Conservation (phyloP, 176 grass and related monocot species). For the Bolboschoenus planiculmis region DNA sequence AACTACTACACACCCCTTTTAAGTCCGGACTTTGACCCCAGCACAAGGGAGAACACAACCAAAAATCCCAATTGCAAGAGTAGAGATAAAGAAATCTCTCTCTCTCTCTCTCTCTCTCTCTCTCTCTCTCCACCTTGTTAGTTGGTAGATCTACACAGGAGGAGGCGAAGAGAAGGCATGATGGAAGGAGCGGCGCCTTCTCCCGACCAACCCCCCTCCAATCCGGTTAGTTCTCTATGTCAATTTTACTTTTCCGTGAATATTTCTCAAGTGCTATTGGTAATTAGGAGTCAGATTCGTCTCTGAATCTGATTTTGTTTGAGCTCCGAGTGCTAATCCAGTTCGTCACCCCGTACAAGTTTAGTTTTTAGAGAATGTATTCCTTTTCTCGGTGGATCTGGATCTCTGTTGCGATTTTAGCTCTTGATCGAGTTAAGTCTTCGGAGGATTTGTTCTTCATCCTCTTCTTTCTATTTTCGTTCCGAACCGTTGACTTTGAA, state of each 20-base stretch:
- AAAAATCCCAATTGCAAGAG: neutral
- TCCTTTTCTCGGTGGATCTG: neutral
- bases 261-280: no score
- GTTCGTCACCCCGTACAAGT: neutral
- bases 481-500: neutral
- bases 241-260: neutral
- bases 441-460: neutral
- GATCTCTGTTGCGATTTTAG: neutral
- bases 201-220: constrained; percentile 5
- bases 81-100: neutral
- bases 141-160: constrained; percentile 5
- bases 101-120: neutral
- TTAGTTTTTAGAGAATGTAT: neutral
- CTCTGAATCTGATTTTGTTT: neutral
- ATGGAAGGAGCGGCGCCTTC: constrained; percentile 16
- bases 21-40: constrained; percentile 2
- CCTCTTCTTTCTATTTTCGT: neutral
- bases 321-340: neutral
- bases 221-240: neutral
- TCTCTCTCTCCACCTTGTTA: neutral
- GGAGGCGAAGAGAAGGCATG: constrained; percentile 14
- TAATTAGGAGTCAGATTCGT: neutral
- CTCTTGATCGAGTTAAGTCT: neutral
- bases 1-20: neutral
- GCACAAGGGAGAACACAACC: neutral